Evolutionary conservation across 306 rosid species (phyloP), one percentile per base, ranked within the genome.

Genomic region (Pyrus communis): DNA sequence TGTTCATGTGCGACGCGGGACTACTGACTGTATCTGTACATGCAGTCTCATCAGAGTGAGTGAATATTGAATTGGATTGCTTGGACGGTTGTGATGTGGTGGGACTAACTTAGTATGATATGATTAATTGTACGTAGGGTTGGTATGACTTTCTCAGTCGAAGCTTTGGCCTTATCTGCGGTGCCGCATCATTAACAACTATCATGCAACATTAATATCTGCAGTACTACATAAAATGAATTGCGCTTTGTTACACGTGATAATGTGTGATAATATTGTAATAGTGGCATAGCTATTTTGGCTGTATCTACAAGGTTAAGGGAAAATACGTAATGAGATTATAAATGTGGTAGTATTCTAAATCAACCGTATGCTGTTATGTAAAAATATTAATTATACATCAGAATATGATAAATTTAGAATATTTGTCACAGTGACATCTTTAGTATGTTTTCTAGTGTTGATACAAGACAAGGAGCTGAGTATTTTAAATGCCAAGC

Each of bases 1-100:
- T 54, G 68, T 69, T 93, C 88, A 35, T 64, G 19, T 90, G 88
- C 80, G 79, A 62, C 78, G 90, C 85, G 74, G 81, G 84, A 66
- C 25, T 27, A 30, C 69, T 8, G 1, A 17, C 1, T 1, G 62
- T 11, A 62, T 62, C 18, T 73, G 27, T 7, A 28, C 42, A 17
- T 23, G 28, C 63, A 57, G 27, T 19, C 65, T 67, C 79, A 49
- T 25, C 40, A 66, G 59, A 63, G 78, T 62, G 73, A 51, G 58
- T 35, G n/a, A 28, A 49, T 43, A 49, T 4, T 57, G 12, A 57
- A 9, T 57, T n/a, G 30, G 79, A 82, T 73, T 57, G 31, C 49
- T n/a, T 21, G 27, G 19, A 22, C 83, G 30, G 62, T 25, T n/a
- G 46, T 14, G 62, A 64, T 75, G 10, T 0, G 33, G n/a, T 66